Evolutionary conservation across 345 rosid species (phyloP).

Genomic region (thale cress (Arabidopsis thaliana)): TAIR10.1 NC_003074.8:5531501-5532000

Average conservation of each 20-base stretch:
- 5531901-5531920: conserved; percentile 51
- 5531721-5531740: conserved; percentile 3
- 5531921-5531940: conserved; percentile 64
- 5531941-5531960: conserved; percentile 75
- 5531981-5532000: conserved; percentile 13
- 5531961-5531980: conserved; percentile 69
- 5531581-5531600: conserved; percentile 15
- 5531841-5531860: conserved; percentile 52
- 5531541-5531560: conserved; percentile 69
- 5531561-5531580: conserved; percentile 63
- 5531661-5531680: conserved; percentile 10
- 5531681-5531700: not conserved
- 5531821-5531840: conserved; percentile 77
- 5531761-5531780: conserved; percentile 24
- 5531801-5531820: conserved; percentile 78
- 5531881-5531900: conserved; percentile 41
- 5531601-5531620: conserved; percentile 10
- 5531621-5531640: not conserved
- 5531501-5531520: conserved; percentile 58
- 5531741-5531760: conserved; percentile 22
- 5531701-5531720: not conserved
- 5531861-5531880: conserved; percentile 58
- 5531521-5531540: conserved; percentile 69
- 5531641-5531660: conserved; percentile 3
- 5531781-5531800: conserved; percentile 49